Base-by-base conservation (phyloP, 768 basidiomycete species). In the Kwoniella pini region DNA sequence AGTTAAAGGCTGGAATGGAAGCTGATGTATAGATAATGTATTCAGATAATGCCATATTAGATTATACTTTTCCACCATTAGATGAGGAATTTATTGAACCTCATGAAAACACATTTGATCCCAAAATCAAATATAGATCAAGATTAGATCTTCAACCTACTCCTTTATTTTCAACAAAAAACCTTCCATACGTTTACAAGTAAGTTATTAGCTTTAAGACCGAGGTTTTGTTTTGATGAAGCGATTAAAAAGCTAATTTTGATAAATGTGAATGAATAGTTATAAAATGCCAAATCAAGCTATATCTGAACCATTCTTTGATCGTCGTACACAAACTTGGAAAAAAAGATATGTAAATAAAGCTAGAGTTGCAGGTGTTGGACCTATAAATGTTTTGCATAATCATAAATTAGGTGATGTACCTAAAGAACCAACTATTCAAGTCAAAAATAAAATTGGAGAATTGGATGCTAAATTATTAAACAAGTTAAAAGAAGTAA, bases 131-230 rank as follows among this genome's bases (percentile, higher is more conserved):
- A 85, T 54, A 56, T 85, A 68, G 80, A 3, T 71, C 72, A 10
- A 42, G 64, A 2, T 55, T 93, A 9, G 84, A 89, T 27, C 81
- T 91, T 11, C 86, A 93, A 65, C 92, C 95, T 27, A 89, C 93
- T 0, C 94, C 95, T 7, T 78, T 93, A 46, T 97, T 97, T 80
- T 89, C 88, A 81, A 50, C 84, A 15, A 51, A 62, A 80, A 60
- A 75, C 89, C 22, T 79, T 82, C 64, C 82, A 82, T 79, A 89
- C 86, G 54, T 22, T 71, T 66, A 36, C 27, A 21, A 44, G 58
- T 69, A 48, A 54, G 66, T 54, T 15, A 15, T 36, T 15, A 15
- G 33, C 33, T 36, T 15, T 36, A 36, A 36, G 33, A 36, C n/a
- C n/a, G n/a, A n/a, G n/a, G n/a, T n/a, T n/a, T n/a, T n/a, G n/a